A percentile compares a stretch with the other conserved stretches of the same genome.
Evolutionary conservation across 805 yeast species (phyloP).

Genomic region (Spencermartinsiella europaea): DNA sequence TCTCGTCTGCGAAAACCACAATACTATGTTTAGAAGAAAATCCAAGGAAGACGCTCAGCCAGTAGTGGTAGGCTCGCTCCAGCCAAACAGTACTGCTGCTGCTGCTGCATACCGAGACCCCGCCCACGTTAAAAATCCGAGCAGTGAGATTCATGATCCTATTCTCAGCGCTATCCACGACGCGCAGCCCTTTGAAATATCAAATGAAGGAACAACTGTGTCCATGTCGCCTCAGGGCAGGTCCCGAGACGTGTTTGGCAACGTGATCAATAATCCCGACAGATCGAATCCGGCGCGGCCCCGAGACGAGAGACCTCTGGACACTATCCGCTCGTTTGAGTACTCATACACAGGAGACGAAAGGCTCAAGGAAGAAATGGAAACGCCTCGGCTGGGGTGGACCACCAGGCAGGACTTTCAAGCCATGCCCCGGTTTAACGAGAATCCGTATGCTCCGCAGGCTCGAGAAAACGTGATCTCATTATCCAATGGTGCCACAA

Average conservation of each 20-base stretch:
- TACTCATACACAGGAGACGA: slow-evolving; percentile 89
- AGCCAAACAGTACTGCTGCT: not conserved
- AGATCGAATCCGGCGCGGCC: slow-evolving; percentile 88
- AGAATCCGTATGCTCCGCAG: slow-evolving; percentile 30
- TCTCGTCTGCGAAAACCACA: too few relatives aligned
- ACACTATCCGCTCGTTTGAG: slow-evolving; percentile 91
- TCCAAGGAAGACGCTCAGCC: slow-evolving; percentile 9
- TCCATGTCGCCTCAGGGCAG: slow-evolving; percentile 48
- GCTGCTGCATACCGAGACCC: slow-evolving; percentile 1
- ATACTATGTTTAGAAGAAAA: slow-evolving; percentile 13
- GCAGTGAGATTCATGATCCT: slow-evolving; percentile 69
- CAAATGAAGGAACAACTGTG: slow-evolving; percentile 38
- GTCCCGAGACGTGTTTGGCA: slow-evolving; percentile 80
- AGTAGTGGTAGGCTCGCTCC: slow-evolving; percentile 2
- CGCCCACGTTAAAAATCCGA: slow-evolving; percentile 3
- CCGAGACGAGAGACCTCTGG: slow-evolving; percentile 94
- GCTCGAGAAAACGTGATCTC: slow-evolving; percentile 9
- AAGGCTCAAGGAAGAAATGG: slow-evolving; percentile 72
- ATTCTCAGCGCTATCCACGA: slow-evolving; percentile 88
- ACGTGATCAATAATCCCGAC: slow-evolving; percentile 71
- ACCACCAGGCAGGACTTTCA: slow-evolving; percentile 59
- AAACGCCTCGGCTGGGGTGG: slow-evolving; percentile 76
- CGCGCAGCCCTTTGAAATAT: slow-evolving; percentile 88
- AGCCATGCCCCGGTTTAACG: slow-evolving; percentile 54
- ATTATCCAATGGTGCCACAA: slow-evolving; percentile 15